Evolutionary conservation across 768 basidiomycete genomes (phyloP).

Genomic region (Candolleomyces aberdarensis): DNA sequence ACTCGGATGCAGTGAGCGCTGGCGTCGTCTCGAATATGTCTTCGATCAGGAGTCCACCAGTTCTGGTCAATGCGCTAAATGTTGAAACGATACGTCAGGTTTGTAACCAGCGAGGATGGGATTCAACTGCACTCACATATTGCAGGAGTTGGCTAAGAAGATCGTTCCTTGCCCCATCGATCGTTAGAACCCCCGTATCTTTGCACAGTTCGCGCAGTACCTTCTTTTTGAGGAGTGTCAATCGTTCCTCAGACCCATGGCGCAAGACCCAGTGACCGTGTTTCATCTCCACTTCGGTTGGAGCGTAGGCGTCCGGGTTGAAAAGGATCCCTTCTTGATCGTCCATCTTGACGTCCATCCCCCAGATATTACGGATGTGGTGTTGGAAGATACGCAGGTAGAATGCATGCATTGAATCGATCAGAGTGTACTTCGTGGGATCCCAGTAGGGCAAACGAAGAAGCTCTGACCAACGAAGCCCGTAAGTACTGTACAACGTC

Average conservation of each 20-base stretch:
- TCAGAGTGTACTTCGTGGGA: constrained; percentile 9
- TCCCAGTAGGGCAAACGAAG: constrained; percentile 32
- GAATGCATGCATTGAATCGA: constrained; percentile 16
- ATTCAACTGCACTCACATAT: background rate
- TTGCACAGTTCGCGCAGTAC: background rate
- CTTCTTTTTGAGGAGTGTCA: background rate
- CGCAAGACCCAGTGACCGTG: background rate
- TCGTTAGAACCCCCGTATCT: background rate
- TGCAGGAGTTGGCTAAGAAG: background rate
- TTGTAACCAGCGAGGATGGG: no score
- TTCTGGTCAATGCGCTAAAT: background rate
- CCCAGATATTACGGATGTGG: constrained; percentile 9
- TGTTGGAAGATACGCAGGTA: constrained; percentile 9
- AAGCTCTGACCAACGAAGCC: constrained; percentile 13
- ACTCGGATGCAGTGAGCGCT: background rate
- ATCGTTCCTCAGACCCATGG: background rate
- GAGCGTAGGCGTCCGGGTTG: background rate
- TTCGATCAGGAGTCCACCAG: background rate
- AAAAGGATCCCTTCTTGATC: constrained; percentile 6
- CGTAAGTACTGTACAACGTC: constrained; percentile 15
- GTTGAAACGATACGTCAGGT: background rate
- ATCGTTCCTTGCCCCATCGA: background rate
- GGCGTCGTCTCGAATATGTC: background rate
- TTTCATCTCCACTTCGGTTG: background rate
- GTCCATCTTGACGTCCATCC: constrained; percentile 4